Evolutionary conservation across 495 filamentous ascomycete genomes (phyloP).

Genomic region (Annulohypoxylon stygium): DNA sequence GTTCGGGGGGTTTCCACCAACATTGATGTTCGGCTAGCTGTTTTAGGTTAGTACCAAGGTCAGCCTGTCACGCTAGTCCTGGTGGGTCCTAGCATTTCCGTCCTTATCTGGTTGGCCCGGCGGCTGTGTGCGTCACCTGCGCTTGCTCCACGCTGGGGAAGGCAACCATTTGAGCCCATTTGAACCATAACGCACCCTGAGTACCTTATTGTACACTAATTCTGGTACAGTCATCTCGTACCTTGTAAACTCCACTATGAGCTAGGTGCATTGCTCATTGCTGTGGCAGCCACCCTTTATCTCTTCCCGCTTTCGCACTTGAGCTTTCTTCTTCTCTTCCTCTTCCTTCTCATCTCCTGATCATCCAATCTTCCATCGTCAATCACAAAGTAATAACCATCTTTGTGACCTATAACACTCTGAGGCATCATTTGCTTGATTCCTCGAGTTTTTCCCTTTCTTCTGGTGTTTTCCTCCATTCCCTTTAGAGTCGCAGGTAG

Average conservation of each 20-base stretch:
- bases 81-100: slow-evolving; percentile 39
- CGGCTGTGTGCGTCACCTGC: slow-evolving; percentile 56
- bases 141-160: slow-evolving; percentile 49
- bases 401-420: slow-evolving; percentile 29
- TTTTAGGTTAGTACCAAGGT: slow-evolving; percentile 25
- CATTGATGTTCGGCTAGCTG: not conserved
- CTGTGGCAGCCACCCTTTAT: slow-evolving; percentile 46
- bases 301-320: slow-evolving; percentile 46
- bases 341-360: slow-evolving; percentile 44
- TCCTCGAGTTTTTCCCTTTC: slow-evolving; percentile 46
- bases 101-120: slow-evolving; percentile 47
- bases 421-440: slow-evolving; percentile 51
- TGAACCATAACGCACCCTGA: slow-evolving; percentile 11
- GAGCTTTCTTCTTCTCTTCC: slow-evolving; percentile 41
- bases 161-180: slow-evolving; percentile 35
- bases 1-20: slow-evolving; percentile 35
- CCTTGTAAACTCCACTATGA: slow-evolving; percentile 23
- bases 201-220: not conserved
- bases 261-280: slow-evolving; percentile 27
- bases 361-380: slow-evolving; percentile 61
- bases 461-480: slow-evolving; percentile 45
- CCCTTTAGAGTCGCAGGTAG: slow-evolving; percentile 57
- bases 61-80: slow-evolving; percentile 38
- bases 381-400: slow-evolving; percentile 49
- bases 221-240: slow-evolving; percentile 5